A percentile compares a stretch with the other conserved stretches of the same genome.
Conservation (phyloP, 1,284 basidiomycete species). For the Apiotrichum laibachii region DNA sequence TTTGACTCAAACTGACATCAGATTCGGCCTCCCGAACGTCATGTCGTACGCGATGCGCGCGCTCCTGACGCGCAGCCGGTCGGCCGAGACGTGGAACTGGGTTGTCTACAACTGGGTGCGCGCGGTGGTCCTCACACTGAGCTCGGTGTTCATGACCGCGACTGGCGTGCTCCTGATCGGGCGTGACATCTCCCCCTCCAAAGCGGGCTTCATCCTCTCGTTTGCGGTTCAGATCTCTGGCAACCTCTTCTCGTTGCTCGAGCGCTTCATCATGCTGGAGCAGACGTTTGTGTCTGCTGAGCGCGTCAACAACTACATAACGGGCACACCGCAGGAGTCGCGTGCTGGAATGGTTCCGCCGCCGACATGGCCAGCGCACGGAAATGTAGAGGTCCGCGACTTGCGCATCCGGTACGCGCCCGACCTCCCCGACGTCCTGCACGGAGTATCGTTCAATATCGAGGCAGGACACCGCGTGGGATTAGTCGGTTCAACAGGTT, state of each 20-base stretch:
- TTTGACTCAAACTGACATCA: neutral
- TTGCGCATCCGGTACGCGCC: conserved; percentile 66
- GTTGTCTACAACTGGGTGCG: conserved; percentile 42
- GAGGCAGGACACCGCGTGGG: conserved; percentile 73
- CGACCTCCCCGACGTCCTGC: conserved; percentile 69
- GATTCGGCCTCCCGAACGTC: conserved; percentile 40
- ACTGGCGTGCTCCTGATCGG: conserved; percentile 53
- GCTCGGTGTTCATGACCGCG: conserved; percentile 38
- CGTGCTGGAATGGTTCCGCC: conserved; percentile 44
- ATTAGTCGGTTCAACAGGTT: conserved; percentile 65
- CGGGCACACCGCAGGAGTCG: conserved; percentile 33
- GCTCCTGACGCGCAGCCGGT: conserved; percentile 40
- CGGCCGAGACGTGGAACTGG: conserved; percentile 36
- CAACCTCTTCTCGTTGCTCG: conserved; percentile 39
- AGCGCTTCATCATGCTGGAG: conserved; percentile 32
- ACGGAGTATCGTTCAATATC: conserved; percentile 63
- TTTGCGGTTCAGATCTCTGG: conserved; percentile 48
- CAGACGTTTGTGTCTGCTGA: conserved; percentile 50
- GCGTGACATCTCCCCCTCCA: conserved; percentile 44
- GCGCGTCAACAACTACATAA: conserved; percentile 51
- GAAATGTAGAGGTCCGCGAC: conserved; percentile 62
- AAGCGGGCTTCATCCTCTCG: conserved; percentile 53
- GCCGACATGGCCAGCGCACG: conserved; percentile 64
- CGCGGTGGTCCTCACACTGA: conserved; percentile 31
- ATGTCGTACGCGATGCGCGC: conserved; percentile 41